Evolutionary conservation across 2,329 filamentous ascomycete species (phyloP).

Genomic region (Monosporascus sp.): DNA sequence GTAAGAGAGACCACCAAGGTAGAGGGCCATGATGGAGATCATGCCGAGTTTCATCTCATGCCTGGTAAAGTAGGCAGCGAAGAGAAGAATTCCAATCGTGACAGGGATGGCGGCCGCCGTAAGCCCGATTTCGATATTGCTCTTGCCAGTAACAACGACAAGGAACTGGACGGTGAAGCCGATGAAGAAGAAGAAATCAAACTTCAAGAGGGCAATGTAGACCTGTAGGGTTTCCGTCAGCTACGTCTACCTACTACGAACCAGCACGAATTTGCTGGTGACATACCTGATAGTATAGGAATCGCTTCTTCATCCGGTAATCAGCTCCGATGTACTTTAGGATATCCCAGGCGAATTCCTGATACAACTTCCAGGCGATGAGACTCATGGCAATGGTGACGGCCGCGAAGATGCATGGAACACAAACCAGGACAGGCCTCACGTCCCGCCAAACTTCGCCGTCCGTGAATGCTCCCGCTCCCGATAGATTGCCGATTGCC

Average conservation of each 20-base stretch:
- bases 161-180: conserved; percentile 98
- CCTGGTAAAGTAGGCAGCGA: conserved; percentile 79
- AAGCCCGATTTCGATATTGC: conserved; percentile 71
- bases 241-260: not conserved
- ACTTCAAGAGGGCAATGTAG: conserved; percentile 95
- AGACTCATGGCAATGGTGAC: conserved; percentile 68
- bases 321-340: conserved; percentile 99
- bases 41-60: conserved; percentile 78
- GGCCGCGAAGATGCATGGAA: conserved; percentile 76
- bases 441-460: conserved; percentile 61
- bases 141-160: conserved; percentile 72
- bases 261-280: not conserved
- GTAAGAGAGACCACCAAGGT: conserved; percentile 84
- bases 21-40: conserved; percentile 72
- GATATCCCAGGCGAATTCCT: conserved; percentile 98
- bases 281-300: conserved; percentile 87
- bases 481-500: conserved; percentile 55
- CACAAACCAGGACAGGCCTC: conserved; percentile 73
- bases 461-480: conserved; percentile 36
- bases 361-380: conserved; percentile 90
- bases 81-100: conserved; percentile 81
- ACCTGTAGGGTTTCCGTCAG: conserved; percentile 51
- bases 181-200: conserved; percentile 99
- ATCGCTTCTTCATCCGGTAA: conserved; percentile 92
- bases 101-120: conserved; percentile 87